These are phyloP conservation scores for Saccharum officinarum DNA, from an alignment of 176 grass and related monocot species.

Conservation along the genomic window DNA sequence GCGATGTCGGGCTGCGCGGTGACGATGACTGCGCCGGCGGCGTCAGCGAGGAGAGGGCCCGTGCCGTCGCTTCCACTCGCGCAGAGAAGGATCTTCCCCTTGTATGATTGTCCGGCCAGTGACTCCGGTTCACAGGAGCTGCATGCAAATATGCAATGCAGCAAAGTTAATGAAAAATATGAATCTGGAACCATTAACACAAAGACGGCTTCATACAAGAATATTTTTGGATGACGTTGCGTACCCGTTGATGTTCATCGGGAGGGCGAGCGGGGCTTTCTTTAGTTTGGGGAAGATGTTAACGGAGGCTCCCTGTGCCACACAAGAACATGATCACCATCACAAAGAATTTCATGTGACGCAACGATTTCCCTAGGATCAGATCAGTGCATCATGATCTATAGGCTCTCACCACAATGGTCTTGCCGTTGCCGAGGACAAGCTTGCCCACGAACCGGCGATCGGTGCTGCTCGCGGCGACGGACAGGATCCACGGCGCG, in stretches of 20 bases:
- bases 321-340: neutral
- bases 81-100: slow-evolving; percentile 21
- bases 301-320: neutral
- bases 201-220: neutral
- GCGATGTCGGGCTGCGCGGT: neutral
- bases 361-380: neutral
- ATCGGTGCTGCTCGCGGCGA: neutral
- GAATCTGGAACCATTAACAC: neutral
- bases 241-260: slow-evolving; percentile 7
- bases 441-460: neutral
- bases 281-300: slow-evolving; percentile 13
- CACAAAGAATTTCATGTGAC: neutral
- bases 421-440: neutral
- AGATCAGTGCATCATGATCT: neutral
- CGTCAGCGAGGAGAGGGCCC: neutral
- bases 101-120: neutral
- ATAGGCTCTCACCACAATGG: neutral
- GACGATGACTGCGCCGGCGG: neutral
- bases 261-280: neutral
- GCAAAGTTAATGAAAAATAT: neutral
- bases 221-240: neutral
- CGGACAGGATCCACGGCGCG: slow-evolving; percentile 5
- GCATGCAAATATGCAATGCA: neutral
- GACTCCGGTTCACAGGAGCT: neutral
- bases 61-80: neutral